Base-by-base conservation (phyloP, 2,329 filamentous ascomycete species). In the Leptographium lundbergii region DNA sequence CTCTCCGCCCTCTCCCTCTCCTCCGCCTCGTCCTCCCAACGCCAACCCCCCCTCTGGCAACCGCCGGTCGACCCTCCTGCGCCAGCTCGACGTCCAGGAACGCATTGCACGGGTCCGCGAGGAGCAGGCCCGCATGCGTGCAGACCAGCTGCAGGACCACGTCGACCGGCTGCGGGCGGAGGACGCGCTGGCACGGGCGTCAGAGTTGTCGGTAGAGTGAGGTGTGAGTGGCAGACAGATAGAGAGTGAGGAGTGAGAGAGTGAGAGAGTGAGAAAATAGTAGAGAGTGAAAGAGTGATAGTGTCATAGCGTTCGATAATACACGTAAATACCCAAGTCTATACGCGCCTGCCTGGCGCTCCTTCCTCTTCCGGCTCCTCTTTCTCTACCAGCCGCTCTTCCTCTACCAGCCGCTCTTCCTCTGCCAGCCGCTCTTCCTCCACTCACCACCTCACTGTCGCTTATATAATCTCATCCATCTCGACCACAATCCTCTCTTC, bases 41-140 rank as follows among this genome's bases (percentile, higher is more conserved):
- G 14, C 11, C 22, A 22, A 13, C n/a, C 53, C 24, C 5, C 36
- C 36, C 13, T 39, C 32, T 9, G 32, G 32, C 32, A 9, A 34
- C 9, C 32, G 32, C 32, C 13, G 34, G 5, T 27, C 39, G 24
- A 14, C 34, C 39, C 25, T 62, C 4, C 48, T 61, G 24, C 58
- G 42, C 47, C 39, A 59, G 25, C 55, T 63, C 29, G 60, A 61
- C 51, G 57, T 45, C 14, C 58, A 54, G 29, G 60, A 61, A 47
- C 61, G 61, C 14, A 17, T 54, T 24, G 60, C 57, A 5, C 60
- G 60, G 11, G 39, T 42, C 13, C 36, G 32, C 34, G 32, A 60
- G 36, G 58, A 56, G 6, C 36, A 36, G 10, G 61, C 61, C 13
- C 56, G 54, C 29, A 50, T 47, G n/a, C 58, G 60, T 25, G 58